A percentile compares a stretch with the other conserved stretches of the same genome.
Evolutionary conservation across 805 yeast genomes (phyloP).

Genomic region (Clavispora carvajalis): DNA sequence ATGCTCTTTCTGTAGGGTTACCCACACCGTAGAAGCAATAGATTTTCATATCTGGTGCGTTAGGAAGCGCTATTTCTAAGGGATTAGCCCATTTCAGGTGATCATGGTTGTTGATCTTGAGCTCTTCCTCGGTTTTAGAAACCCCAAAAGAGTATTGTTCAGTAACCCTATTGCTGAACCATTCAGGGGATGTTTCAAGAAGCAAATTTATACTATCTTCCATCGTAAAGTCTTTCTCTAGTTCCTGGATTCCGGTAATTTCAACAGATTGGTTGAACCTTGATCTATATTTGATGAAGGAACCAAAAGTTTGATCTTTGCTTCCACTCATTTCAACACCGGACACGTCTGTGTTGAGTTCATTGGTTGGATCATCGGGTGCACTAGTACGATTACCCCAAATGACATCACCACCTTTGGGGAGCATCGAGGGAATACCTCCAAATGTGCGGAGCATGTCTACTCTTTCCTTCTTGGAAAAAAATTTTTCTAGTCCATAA

Average conservation of each 20-base stretch:
- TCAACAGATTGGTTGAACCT: conserved; percentile 27
- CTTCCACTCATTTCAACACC: conserved; percentile 16
- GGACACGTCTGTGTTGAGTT: conserved; percentile 16
- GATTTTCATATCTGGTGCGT: conserved; percentile 88
- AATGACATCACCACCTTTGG: conserved; percentile 85
- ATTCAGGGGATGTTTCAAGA: conserved; percentile 60
- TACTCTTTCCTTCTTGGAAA: conserved; percentile 81
- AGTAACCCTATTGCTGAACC: conserved; percentile 63
- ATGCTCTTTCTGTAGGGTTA: conserved; percentile 92
- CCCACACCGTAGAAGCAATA: conserved; percentile 96
- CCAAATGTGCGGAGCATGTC: conserved; percentile 84
- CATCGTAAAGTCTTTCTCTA: conserved; percentile 52
- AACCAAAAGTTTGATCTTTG: conserved; percentile 53
- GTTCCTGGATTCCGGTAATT: conserved; percentile 7
- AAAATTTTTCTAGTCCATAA: conserved; percentile 90
- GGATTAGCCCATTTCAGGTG: conserved; percentile 93
- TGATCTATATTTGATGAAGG: conserved; percentile 62
- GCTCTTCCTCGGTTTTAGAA: conserved; percentile 55
- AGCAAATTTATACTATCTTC: conserved; percentile 63
- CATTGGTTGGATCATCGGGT: conserved; percentile 61
- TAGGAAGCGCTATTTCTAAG: conserved; percentile 82
- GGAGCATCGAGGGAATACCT: conserved; percentile 94
- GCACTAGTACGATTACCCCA: conserved; percentile 76
- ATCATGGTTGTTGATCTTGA: conserved; percentile 59
- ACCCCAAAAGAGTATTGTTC: conserved; percentile 78